Percentiles rank a stretch among this genome's conserved stretches.
phyloP scores from a whole-genome alignment of 2,329 filamentous ascomycete species.

The Botrytis medusae region DNA sequence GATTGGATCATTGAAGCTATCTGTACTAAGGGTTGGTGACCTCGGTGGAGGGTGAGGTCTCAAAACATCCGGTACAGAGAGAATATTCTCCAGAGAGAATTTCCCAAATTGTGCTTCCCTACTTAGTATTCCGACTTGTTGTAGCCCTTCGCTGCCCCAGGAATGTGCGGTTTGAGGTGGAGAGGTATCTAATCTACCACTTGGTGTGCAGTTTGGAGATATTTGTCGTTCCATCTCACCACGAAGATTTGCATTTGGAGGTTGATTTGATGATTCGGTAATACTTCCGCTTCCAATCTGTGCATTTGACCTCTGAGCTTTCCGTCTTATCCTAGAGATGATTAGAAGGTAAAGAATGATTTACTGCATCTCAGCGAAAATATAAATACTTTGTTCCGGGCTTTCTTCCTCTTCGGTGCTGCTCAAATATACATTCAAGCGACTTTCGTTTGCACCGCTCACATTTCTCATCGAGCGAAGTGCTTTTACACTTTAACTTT shows the following conservation, averaged over 20 bases:
- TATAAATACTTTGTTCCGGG: constrained; percentile 40
- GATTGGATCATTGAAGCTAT: constrained; percentile 37
- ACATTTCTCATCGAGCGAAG: constrained; percentile 35
- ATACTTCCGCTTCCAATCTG: neutral
- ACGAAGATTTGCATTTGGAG: neutral
- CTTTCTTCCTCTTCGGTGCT: constrained; percentile 45
- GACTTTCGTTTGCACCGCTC: constrained; percentile 43
- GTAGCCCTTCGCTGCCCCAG: constrained; percentile 29
- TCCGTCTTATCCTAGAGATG: constrained; percentile 1
- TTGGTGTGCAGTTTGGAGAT: neutral
- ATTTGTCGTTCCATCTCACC: neutral
- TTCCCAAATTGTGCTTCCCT: constrained; percentile 40
- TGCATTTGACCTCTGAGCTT: neutral
- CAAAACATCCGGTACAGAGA: constrained; percentile 29
- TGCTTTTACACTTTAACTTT: constrained; percentile 44
- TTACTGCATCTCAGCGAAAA: neutral
- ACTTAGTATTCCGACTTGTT: constrained; percentile 41
- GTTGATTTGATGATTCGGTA: neutral
- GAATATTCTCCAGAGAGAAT: constrained; percentile 41
- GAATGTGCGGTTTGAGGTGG: neutral
- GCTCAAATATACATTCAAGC: constrained; percentile 42
- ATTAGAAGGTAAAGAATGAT: neutral
- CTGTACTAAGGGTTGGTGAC: neutral
- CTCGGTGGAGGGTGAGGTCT: neutral
- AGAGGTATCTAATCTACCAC: neutral